Evolutionary conservation across 1,284 basidiomycete species (phyloP).

Genomic region (Austroboletus niveus): DNA sequence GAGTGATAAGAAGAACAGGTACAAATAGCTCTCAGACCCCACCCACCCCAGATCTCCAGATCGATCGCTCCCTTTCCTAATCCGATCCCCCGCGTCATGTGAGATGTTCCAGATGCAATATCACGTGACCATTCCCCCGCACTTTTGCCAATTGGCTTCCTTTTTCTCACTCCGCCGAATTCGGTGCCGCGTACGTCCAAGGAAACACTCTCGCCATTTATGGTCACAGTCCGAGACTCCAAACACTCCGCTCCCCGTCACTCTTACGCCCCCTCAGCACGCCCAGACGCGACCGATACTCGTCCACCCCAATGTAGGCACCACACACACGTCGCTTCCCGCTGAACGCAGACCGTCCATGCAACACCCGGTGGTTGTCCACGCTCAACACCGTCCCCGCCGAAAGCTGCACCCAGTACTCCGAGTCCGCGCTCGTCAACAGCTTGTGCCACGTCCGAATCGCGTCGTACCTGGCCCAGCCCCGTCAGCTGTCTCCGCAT

Average conservation of each 20-base stretch:
- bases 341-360: conserved; percentile 87
- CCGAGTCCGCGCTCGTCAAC: conserved; percentile 76
- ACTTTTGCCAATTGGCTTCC: conserved; percentile 23
- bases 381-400: conserved; percentile 75
- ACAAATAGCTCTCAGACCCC: conserved; percentile 26
- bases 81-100: conserved; percentile 22
- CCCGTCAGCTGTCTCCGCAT: conserved; percentile 7
- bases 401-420: conserved; percentile 88
- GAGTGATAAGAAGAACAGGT: conserved; percentile 23
- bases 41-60: conserved; percentile 21
- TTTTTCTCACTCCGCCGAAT: conserved; percentile 9
- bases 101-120: conserved; percentile 18
- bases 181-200: conserved; percentile 21
- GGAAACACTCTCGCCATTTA: conserved; percentile 1
- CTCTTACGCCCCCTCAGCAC: conserved; percentile 62
- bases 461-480: conserved; percentile 70
- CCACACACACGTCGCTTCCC: conserved; percentile 93
- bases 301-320: conserved; percentile 91
- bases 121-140: conserved; percentile 24
- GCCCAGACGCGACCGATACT: conserved; percentile 76
- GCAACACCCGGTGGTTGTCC: conserved; percentile 93
- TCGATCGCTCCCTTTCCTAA: conserved; percentile 10
- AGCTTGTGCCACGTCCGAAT: conserved; percentile 77
- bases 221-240: conserved; percentile 23
- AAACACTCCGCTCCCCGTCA: conserved; percentile 14